Percentiles rank a stretch among this genome's conserved stretches.
phyloP scores from a whole-genome alignment of 1,284 basidiomycete genomes.

The Porodaedalea pini region DNA sequence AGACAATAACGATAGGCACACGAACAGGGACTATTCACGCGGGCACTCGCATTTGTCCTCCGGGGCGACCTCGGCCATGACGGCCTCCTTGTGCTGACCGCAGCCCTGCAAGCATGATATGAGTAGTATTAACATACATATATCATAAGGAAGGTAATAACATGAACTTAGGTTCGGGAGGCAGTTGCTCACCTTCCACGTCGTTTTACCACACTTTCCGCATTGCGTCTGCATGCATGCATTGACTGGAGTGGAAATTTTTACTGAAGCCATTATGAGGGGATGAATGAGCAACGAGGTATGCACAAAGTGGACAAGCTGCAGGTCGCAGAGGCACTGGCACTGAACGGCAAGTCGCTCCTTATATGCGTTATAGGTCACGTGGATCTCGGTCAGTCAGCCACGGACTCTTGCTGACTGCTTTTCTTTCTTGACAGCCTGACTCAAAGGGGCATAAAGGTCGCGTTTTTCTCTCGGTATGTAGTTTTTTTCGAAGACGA shows the following conservation, averaged over 20 bases:
- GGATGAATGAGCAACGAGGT: not conserved
- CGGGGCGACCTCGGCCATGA: slow-evolving; percentile 64
- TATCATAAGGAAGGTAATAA: too few relatives aligned
- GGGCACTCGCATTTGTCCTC: slow-evolving; percentile 65
- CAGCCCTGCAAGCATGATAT: slow-evolving; percentile 18
- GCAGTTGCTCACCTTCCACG: slow-evolving; percentile 59
- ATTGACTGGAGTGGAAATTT: slow-evolving; percentile 40
- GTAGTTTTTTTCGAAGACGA: too few relatives aligned
- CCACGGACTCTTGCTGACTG: too few relatives aligned
- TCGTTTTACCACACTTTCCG: slow-evolving; percentile 62
- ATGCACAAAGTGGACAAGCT: too few relatives aligned
- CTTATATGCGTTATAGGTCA: not conserved
- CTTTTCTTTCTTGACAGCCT: too few relatives aligned
- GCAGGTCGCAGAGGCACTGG: too few relatives aligned
- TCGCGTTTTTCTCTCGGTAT: too few relatives aligned
- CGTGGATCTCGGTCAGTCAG: not conserved
- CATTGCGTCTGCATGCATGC: slow-evolving; percentile 58
- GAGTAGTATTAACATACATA: too few relatives aligned
- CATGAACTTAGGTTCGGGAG: slow-evolving; percentile 27
- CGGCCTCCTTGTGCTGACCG: slow-evolving; percentile 36
- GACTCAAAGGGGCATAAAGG: too few relatives aligned
- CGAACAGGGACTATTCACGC: slow-evolving; percentile 25
- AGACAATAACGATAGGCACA: not conserved
- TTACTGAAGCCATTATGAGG: not conserved
- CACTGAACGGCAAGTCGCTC: too few relatives aligned